Base-by-base conservation (phyloP, 73 alveolate genomes). In the Paramecium primaurelia region DNA sequence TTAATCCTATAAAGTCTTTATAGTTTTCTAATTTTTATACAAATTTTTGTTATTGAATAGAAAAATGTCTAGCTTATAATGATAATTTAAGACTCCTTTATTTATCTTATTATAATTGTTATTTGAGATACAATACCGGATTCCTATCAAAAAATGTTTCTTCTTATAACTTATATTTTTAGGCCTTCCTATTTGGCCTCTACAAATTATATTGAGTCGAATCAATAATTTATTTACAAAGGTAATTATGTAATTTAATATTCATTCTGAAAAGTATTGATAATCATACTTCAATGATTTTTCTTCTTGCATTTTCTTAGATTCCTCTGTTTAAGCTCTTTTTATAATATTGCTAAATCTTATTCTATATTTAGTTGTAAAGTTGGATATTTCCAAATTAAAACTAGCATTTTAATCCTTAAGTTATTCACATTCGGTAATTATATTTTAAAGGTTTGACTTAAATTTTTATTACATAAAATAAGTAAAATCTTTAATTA, bases 21-120 rank as follows among this genome's bases (percentile, higher is more conserved):
- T 64, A 64, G 28, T 64, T 64, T 32, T 64, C 84, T 34, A 64
- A 18, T 32, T 34, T 64, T 64, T 64, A 64, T n/a, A 64, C 84
- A 75, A 75, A 75, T 37, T 75, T 75, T 38, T 42, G 58, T 42
- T 75, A 75, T 75, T 75, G 22, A 38, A 75, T 75, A 14, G 88
- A 75, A 75, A 75, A 75, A 42, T 75, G 58, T 22, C 88, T 12
- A 18, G 88, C 60, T 75, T 75, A 42, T 16, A 75, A 1, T 6
- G 58, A 42, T 20, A 75, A 25, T 42, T 75, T 75, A 10, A 36
- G 38, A 36, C 58, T 38, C 40, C 60, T 75, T 42, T 75, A n/a
- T 75, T 42, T 75, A 36, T 75, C 60, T 38, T 36, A 42, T 42
- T 30, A 38, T 38, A 75, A 42, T 38, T 75, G 88, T 30, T 75